Evolutionary conservation across 768 basidiomycete species (phyloP), one percentile per base, ranked within the genome.

Genomic region (Rhodosporidiobolus sp.): DNA sequence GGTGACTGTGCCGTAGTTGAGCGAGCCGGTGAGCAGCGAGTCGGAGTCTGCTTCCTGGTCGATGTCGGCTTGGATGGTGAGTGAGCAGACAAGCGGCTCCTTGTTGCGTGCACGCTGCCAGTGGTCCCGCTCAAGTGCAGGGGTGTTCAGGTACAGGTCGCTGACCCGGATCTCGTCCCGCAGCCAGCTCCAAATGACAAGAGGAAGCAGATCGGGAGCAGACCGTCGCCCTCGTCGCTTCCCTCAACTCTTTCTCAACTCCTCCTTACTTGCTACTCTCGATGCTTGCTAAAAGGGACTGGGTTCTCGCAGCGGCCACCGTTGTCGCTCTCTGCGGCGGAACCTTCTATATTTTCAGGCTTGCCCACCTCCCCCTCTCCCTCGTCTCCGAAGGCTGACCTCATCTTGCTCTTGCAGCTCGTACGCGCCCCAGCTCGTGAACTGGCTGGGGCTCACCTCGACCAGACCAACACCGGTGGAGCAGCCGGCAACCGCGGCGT

Each of bases 1-100:
- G 32, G 85, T 84, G 19, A 87, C 79, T 9, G 83, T 78, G 1
- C 86, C 85, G 77, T 92, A 92, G 82, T 91, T 86, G 70, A 91
- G 83, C 1, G 88, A 88, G 70, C 85, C 80, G 0, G 30, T 11
- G 26, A 81, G 75, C 5, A 89, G 81, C 75, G 87, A 84, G 79
- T 90, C 88, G 11, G 82, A 78, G 0, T 75, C 71, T 19, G 87
- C 88, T 4, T 88, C 82, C 1, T 76, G 65, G 16, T 83, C 80
- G 34, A 90, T 79, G 75, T 87, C 83, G 74, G 87, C 81, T 2
- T 82, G 79, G 63, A 90, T 82, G 20, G 81, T 80, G 20, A 91
- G 75, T 20, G 86, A 83, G 65, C 89, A 76, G 3, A 83, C 78
- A 38, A 90, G 82, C 0, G 87, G 86, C 72, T 90, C 88, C 1